Evolutionary conservation across 1,284 basidiomycete genomes (phyloP), one percentile per base, ranked within the genome.

Genomic region (Cerrena zonata): DNA sequence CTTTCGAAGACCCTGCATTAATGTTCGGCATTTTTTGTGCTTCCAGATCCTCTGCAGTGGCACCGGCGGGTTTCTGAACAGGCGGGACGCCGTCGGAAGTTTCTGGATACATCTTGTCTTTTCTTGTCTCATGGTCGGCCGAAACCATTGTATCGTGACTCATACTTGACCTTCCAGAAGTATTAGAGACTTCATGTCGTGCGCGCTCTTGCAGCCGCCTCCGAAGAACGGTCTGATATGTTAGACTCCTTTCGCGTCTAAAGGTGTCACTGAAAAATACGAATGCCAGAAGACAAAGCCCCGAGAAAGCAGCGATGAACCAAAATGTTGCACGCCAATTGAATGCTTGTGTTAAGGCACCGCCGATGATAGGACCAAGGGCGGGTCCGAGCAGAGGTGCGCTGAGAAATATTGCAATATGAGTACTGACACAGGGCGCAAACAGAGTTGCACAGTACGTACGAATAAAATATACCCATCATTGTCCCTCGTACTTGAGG

Each of bases 241-340:
- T 79, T 34, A 85, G 66, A 53, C 88, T 91, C 22, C 91, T 81
- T 63, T 93, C 89, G 50, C 76, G 72, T 12, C 91, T 78, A 71
- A 90, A 94, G 1, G 90, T 91, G 60, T 94, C 91, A 48, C 80
- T 82, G 72, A 91, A 85, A 55, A 84, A 79, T 49, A 85, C 52
- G 67, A 91, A 91, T 18, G 75, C 69, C 44, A 79, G 45, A 45
- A 80, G 71, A 55, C 77, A 79, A 38, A 76, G 47, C 3, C 78
- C 79, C 5, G 79, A 79, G 48, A 85, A 76, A 40, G 82, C 82
- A 1, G 79, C 72, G 21, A 92, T 75, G 64, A 93, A 91, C 77
- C 88, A 94, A 65, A 94, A 90, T 0, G 82, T 80, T 4, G 82
- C 79, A 24, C 87, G 77, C 91, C 91, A 94, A 51, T 73, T 75